phyloP scores from a whole-genome alignment of 768 basidiomycete species.

The Auriculariales sp. region DNA sequence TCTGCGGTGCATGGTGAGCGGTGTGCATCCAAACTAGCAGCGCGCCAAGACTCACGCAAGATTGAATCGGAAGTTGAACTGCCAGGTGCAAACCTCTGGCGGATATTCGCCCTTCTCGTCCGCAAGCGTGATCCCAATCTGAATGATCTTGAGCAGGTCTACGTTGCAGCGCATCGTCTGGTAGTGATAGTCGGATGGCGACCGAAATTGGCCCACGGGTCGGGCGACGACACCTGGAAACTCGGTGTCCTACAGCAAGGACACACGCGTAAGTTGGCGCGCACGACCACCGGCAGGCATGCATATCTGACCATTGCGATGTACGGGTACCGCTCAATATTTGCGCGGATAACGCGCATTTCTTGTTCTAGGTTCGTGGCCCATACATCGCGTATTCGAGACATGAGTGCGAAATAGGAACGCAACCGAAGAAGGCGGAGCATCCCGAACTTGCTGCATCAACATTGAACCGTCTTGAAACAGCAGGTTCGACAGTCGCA shows the following conservation, averaged over 20 bases:
- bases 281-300: slow-evolving; percentile 7
- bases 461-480: too few species aligned
- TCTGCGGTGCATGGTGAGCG: slow-evolving; percentile 36
- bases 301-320: slow-evolving; percentile 71
- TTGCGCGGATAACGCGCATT: slow-evolving; percentile 74
- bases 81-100: slow-evolving; percentile 88
- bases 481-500: too few species aligned
- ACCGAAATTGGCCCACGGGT: slow-evolving; percentile 92
- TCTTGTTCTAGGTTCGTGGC: slow-evolving; percentile 82
- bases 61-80: slow-evolving; percentile 96
- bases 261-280: slow-evolving; percentile 8
- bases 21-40: slow-evolving; percentile 6
- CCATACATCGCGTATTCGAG: slow-evolving; percentile 83
- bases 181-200: slow-evolving; percentile 96
- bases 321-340: slow-evolving; percentile 84
- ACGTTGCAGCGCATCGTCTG: slow-evolving; percentile 99
- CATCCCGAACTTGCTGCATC: too few species aligned
- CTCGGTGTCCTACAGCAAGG: slow-evolving; percentile 70
- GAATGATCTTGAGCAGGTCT: slow-evolving; percentile 93
- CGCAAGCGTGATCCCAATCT: slow-evolving; percentile 87
- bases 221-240: slow-evolving; percentile 97
- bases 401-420: too few species aligned
- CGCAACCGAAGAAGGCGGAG: too few species aligned
- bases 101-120: slow-evolving; percentile 91
- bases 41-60: slow-evolving; percentile 42